A percentile compares a stretch with the other conserved stretches of the same genome.
phyloP scores from a whole-genome alignment of 768 basidiomycete genomes.

The Suillus americanus region DNA sequence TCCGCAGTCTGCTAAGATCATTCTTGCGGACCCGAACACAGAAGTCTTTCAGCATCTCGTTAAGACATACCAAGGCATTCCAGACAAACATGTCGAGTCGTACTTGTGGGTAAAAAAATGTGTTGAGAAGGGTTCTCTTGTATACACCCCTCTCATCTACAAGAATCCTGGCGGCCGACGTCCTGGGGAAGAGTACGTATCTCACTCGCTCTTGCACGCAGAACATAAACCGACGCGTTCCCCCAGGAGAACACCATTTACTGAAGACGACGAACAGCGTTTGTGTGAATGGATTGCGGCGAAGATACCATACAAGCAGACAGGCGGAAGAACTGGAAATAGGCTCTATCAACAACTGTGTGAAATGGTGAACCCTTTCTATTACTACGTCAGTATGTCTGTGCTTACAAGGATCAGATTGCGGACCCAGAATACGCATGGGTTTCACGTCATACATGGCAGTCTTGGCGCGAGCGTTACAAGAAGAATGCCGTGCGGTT shows the following conservation, averaged over 20 bases:
- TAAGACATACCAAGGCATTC: constrained; percentile 65
- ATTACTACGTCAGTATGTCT: neutral
- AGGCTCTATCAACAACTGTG: constrained; percentile 80
- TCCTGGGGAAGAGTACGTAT: constrained; percentile 74
- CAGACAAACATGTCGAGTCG: constrained; percentile 77
- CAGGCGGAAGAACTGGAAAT: constrained; percentile 80
- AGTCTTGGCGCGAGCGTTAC: constrained; percentile 87
- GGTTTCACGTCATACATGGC: constrained; percentile 85
- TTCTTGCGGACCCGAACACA: constrained; percentile 78
- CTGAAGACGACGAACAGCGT: constrained; percentile 71
- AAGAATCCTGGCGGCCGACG: constrained; percentile 83
- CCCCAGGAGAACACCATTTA: constrained; percentile 73
- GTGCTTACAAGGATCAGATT: constrained; percentile 37
- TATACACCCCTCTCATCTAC: constrained; percentile 75
- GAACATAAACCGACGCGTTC: neutral
- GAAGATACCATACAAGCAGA: constrained; percentile 83
- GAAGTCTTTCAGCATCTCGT: constrained; percentile 74
- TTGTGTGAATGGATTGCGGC: constrained; percentile 78
- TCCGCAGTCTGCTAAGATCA: constrained; percentile 68
- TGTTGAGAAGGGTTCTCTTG: constrained; percentile 62
- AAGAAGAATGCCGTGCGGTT: constrained; percentile 77
- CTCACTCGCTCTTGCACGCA: constrained; percentile 2
- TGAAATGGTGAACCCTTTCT: constrained; percentile 52
- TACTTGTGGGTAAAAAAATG: constrained; percentile 86
- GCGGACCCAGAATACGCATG: constrained; percentile 72